A percentile compares a stretch with the other conserved stretches of the same genome.
phyloP scores from a whole-genome alignment of 148 eudicot species.

The Linanthus parryae region DNA sequence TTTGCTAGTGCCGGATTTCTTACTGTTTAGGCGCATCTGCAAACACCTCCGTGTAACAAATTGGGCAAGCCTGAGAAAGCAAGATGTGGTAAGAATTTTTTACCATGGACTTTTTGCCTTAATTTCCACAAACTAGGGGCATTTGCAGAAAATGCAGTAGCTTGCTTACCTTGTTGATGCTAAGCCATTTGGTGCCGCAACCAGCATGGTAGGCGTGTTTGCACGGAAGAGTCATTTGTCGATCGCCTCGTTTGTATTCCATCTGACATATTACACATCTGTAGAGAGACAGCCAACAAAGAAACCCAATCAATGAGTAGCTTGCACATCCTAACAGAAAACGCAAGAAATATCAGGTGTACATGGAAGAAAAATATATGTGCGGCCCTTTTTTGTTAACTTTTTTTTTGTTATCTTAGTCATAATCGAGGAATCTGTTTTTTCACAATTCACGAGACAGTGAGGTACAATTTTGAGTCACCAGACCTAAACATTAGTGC shows the following conservation, averaged over 20 bases:
- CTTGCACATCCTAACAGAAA: neutral
- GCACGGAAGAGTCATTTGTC: conserved; percentile 76
- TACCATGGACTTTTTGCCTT: neutral
- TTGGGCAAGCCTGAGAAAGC: conserved; percentile 75
- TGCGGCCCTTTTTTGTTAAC: no score
- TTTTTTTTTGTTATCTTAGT: no score
- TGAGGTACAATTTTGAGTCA: no score
- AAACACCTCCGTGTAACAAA: conserved; percentile 72
- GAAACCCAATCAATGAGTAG: neutral
- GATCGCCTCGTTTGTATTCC: conserved; percentile 83
- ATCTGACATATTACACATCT: conserved; percentile 99
- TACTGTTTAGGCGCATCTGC: conserved; percentile 31
- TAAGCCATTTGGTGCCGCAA: conserved; percentile 89
- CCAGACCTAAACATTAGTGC: no score
- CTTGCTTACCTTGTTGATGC: conserved; percentile 70
- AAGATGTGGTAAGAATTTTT: neutral
- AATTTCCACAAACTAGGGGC: neutral
- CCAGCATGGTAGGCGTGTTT: conserved; percentile 77
- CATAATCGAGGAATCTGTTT: no score
- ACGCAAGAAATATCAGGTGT: neutral
- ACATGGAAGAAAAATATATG: no score
- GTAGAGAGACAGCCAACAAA: conserved; percentile 12
- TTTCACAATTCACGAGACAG: no score
- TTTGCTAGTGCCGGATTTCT: neutral
- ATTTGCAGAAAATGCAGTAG: neutral